Evolutionary conservation across 2,329 filamentous ascomycete genomes (phyloP), one percentile per base, ranked within the genome.

Genomic region (Fonsecaea pedrosoi): DNA sequence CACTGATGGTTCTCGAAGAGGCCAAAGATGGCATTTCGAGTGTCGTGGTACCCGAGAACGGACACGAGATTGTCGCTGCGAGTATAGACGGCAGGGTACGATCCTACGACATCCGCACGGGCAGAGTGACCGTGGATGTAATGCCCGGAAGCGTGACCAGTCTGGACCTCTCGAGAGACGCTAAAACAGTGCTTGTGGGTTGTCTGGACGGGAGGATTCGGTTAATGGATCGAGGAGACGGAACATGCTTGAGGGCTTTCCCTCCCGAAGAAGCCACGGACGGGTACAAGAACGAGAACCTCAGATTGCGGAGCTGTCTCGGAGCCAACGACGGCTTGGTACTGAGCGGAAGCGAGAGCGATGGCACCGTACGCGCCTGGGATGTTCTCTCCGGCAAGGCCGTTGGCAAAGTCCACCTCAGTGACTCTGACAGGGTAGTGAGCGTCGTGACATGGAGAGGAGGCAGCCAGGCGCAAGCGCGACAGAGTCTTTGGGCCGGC

Each of bases 21-120:
- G 92, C 92, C 5, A 85, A 84, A 71, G 92, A 96, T 77, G 86
- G 87, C 61, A 83, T 73, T 35, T 68, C 67, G 9, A 60, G 62
- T 32, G 34, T 73, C 6, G 62, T 60, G 3, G 63, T 67, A 21
- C 58, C 62, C 18, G 65, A 54, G 9, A 67, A 58, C 30, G 69
- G 67, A 8, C 30, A 64, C 21, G 72, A 73, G 78, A 86, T 98
- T 58, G 78, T 92, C 1, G 85, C 86, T 1, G 92, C 90, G 0
- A 94, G 92, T 76, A 92, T 97, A 64, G 94, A 98, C 79, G 94
- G 94, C 2, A 84, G 90, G 65, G 87, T 96, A 0, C 83, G 94
- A 62, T 84, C 84, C 67, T 97, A 98, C 79, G 94, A 98, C 80
- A 80, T 96, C 48, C 85, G 92, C 62, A 90, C 87, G 83, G 94